Base-by-base conservation (phyloP, 306 rosid species). In the Castanea crenata region DNA sequence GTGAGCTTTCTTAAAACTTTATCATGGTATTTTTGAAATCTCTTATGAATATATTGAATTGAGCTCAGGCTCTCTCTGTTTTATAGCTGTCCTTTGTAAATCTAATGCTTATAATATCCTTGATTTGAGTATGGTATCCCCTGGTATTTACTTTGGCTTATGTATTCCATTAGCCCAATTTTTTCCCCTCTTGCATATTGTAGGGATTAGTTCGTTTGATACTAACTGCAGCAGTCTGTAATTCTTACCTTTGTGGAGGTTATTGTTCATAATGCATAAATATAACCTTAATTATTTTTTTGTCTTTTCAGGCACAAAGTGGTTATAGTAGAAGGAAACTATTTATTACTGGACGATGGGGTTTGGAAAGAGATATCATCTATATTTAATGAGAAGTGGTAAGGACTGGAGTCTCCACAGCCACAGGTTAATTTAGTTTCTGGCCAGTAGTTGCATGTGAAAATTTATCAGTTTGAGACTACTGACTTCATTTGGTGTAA, bases 251-350 rank as follows among this genome's bases (percentile, higher is more conserved):
- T 49, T 10, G 54, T 49, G 54, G 54, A 49, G 15, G 54, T 49
- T 46, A 13, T 49, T 10, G 16, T 49, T 15, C 16, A 3, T 49
- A 13, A 12, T 49, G 54, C 54, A 49, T 49, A 49, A 12, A 49
- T 49, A 49, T 10, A 49, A 49, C 54, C 54, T 49, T 49, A 49
- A 49, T 12, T 49, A 23, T 71, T 52, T 34, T 25, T 76, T 34
- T 73, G 32, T 41, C 65, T 78, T 75, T 87, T 75, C 89, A 91
- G 97, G 88, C 92, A 91, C 76, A 91, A 91, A 84, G 84, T 93
- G 71, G 87, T 93, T 55, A 85, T 93, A 56, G 90, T 93, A 73
- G 97, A 93, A 93, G 98, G 97, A 78, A 90, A 91, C 82, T 91
- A 93, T 84, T 41, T 93, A 73, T 82, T 91, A 55, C 77, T 89